phyloP scores from a whole-genome alignment of 1,139 yeast genomes.

The Hyphopichia pseudoburtonii region DNA sequence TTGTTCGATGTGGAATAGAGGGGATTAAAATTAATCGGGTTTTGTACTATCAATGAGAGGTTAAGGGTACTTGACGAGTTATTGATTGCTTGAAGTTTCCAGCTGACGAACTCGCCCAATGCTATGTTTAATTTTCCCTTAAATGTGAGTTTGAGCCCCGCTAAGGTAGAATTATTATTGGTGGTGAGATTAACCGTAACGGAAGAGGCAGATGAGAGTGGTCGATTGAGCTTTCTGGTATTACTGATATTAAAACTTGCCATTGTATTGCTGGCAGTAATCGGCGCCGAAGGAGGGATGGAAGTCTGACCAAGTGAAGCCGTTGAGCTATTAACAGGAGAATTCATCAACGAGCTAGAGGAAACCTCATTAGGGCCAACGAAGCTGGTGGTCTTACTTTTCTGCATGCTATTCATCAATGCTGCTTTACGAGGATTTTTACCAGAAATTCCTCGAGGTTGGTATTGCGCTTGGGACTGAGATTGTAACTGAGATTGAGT shows the following conservation, averaged over 20 bases:
- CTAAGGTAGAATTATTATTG: slow-evolving; percentile 29
- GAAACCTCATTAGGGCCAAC: slow-evolving; percentile 1
- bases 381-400: slow-evolving; percentile 10
- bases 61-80: slow-evolving; percentile 47
- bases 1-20: slow-evolving; percentile 10
- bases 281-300: not conserved
- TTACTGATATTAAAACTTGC: slow-evolving; percentile 3
- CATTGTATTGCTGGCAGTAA: slow-evolving; percentile 1
- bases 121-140: slow-evolving; percentile 61
- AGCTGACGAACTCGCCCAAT: slow-evolving; percentile 59
- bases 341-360: not conserved
- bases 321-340: slow-evolving; percentile 4
- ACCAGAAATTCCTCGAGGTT: slow-evolving; percentile 6
- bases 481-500: slow-evolving; percentile 15
- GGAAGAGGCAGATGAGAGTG: slow-evolving; percentile 34
- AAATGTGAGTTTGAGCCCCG: slow-evolving; percentile 60
- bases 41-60: slow-evolving; percentile 40
- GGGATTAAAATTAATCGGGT: slow-evolving; percentile 24
- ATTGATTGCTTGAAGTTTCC: slow-evolving; percentile 72
- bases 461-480: no score
- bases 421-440: slow-evolving; percentile 18
- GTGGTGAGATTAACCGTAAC: slow-evolving; percentile 45
- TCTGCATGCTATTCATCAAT: slow-evolving; percentile 17
- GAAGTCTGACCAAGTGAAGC: slow-evolving; percentile 1
- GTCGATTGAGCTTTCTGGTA: not conserved